A percentile compares a stretch with the other conserved stretches of the same genome.
Conservation (phyloP, 371 early-diverging fungal genomes). For the Mortierella sp. region DNA sequence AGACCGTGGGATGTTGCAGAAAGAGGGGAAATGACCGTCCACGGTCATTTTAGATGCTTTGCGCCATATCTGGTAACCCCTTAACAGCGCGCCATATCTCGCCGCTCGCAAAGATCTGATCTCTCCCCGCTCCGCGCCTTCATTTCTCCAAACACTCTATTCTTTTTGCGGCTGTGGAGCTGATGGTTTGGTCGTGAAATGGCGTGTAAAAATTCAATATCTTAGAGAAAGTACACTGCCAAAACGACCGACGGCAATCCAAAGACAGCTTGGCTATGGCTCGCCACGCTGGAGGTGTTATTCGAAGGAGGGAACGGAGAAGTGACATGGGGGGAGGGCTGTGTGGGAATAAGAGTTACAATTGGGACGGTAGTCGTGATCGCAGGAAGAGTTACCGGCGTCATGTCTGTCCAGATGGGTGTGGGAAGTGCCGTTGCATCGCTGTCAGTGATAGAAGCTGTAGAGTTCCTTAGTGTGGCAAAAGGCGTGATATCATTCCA, state of each 20-base stretch:
- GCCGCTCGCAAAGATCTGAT: background rate
- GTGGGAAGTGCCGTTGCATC: background rate
- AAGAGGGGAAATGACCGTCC: slow-evolving; percentile 2
- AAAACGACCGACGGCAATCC: slow-evolving; percentile 17
- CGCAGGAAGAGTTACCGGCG: background rate
- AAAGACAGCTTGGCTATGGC: slow-evolving; percentile 8
- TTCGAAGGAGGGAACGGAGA: slow-evolving; percentile 12
- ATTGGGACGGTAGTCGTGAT: background rate
- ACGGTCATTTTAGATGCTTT: too few species aligned
- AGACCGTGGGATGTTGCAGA: background rate
- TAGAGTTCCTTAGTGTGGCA: background rate
- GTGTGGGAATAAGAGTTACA: slow-evolving; percentile 2
- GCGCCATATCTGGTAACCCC: too few species aligned
- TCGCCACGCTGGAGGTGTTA: background rate
- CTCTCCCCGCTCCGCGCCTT: too few species aligned
- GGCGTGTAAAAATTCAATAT: too few species aligned
- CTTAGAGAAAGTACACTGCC: slow-evolving; percentile 19
- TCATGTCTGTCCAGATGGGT: background rate
- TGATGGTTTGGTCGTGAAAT: too few species aligned
- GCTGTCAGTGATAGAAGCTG: background rate
- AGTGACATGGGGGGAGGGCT: background rate
- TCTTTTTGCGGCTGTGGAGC: too few species aligned
- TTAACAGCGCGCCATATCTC: too few species aligned
- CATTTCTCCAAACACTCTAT: too few species aligned
- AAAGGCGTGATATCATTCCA: background rate